phyloP scores from a whole-genome alignment of 345 rosid genomes.

The Nephelium lappaceum region DNA sequence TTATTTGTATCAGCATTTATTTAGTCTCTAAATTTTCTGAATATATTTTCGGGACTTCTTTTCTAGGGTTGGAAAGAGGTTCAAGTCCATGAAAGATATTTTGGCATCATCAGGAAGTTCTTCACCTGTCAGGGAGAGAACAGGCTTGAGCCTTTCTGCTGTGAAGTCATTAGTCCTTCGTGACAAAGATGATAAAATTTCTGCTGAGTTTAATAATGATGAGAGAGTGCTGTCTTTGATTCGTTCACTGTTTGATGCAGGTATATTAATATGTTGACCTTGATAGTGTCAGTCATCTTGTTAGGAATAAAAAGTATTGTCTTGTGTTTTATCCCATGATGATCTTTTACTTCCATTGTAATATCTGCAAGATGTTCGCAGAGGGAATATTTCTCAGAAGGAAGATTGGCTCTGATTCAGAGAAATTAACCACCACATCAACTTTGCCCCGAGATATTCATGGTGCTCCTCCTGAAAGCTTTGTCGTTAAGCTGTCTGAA shows the following conservation, averaged over 20 bases:
- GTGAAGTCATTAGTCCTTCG: slow-evolving; percentile 89
- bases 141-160: slow-evolving; percentile 83
- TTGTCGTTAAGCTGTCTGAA: slow-evolving; percentile 86
- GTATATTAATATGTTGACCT: slow-evolving; percentile 45
- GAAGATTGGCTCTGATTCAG: slow-evolving; percentile 52
- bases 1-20: slow-evolving; percentile 18
- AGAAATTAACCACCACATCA: slow-evolving; percentile 34
- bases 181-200: slow-evolving; percentile 80
- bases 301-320: background rate
- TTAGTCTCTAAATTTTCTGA: slow-evolving; percentile 16
- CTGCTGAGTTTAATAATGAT: slow-evolving; percentile 62
- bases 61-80: slow-evolving; percentile 69
- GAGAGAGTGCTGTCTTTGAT: slow-evolving; percentile 63
- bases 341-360: slow-evolving; percentile 62
- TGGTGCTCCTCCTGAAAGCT: slow-evolving; percentile 79
- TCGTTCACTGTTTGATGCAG: slow-evolving; percentile 60
- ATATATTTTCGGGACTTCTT: slow-evolving; percentile 14
- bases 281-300: slow-evolving; percentile 2
- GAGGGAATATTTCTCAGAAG: slow-evolving; percentile 83
- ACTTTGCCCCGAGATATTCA: slow-evolving; percentile 77
- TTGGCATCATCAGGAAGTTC: slow-evolving; percentile 67
- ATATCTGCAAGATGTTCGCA: slow-evolving; percentile 77
- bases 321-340: slow-evolving; percentile 42
- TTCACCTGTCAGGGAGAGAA: slow-evolving; percentile 82
- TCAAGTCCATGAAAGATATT: slow-evolving; percentile 78